Evolutionary conservation across 306 rosid species (phyloP).

Genomic region (Casuarina equisetifolia): DNA sequence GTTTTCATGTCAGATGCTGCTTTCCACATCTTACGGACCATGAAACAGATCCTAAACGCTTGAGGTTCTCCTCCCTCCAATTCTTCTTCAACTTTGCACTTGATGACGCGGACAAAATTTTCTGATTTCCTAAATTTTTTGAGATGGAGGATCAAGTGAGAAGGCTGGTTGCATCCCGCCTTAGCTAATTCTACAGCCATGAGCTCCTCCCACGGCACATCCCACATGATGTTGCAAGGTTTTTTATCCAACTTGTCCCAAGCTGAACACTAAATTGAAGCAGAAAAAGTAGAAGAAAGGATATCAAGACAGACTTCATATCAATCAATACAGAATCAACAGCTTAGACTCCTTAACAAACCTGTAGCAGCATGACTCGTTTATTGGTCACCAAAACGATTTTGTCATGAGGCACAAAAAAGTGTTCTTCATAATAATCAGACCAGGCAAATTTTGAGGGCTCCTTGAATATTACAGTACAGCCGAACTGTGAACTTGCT

Average conservation of each 20-base stretch:
- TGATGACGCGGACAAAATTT: conserved; percentile 71
- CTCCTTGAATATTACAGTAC: conserved; percentile 93
- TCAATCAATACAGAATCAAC: conserved; percentile 4
- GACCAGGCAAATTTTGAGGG: conserved; percentile 94
- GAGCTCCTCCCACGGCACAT: conserved; percentile 91
- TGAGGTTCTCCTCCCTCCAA: conserved; percentile 71
- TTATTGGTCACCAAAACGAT: conserved; percentile 87
- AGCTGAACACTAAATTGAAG: conserved; percentile 67
- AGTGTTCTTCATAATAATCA: conserved; percentile 87
- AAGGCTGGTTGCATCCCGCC: conserved; percentile 70
- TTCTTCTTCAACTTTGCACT: conserved; percentile 63
- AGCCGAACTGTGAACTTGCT: conserved; percentile 87
- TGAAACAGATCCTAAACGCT: conserved; percentile 70
- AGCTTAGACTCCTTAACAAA: conserved; percentile 35
- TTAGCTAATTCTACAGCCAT: conserved; percentile 91
- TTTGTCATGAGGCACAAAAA: conserved; percentile 68
- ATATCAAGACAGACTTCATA: conserved; percentile 27
- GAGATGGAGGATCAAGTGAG: conserved; percentile 89
- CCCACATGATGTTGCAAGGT: conserved; percentile 95
- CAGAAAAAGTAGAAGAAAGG: conserved; percentile 20
- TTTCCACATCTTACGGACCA: conserved; percentile 75
- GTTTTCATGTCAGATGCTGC: conserved; percentile 67
- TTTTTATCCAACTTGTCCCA: conserved; percentile 84
- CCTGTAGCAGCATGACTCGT: conserved; percentile 91
- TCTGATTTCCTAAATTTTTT: conserved; percentile 80